phyloP scores from a whole-genome alignment of 352 stramenopile genomes.

The Globisporangium abappressorium region DNA sequence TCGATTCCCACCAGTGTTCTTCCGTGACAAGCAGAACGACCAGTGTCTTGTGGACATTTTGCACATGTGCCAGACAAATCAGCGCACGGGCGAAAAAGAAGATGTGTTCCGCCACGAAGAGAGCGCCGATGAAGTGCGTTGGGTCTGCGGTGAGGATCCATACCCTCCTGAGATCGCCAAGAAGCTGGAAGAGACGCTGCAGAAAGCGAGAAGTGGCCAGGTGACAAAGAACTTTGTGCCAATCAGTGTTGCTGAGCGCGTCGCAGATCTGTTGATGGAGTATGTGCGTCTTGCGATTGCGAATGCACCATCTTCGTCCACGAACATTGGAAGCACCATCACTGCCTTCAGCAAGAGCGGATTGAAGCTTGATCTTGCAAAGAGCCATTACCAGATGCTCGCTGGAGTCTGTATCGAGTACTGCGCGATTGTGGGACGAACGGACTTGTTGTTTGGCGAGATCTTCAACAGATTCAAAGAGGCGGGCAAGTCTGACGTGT shows the following conservation, averaged over 20 bases:
- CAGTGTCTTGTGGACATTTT: slow-evolving; percentile 88
- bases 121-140: slow-evolving; percentile 80
- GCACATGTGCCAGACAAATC: slow-evolving; percentile 89
- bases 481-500: slow-evolving; percentile 78
- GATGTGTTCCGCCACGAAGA: slow-evolving; percentile 85
- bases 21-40: slow-evolving; percentile 86
- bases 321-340: slow-evolving; percentile 13
- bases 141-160: slow-evolving; percentile 75
- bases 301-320: slow-evolving; percentile 51
- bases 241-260: slow-evolving; percentile 87
- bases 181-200: slow-evolving; percentile 82
- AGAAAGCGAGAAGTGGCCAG: slow-evolving; percentile 77
- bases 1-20: slow-evolving; percentile 86
- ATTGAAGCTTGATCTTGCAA: slow-evolving; percentile 85
- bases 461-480: slow-evolving; percentile 88
- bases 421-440: slow-evolving; percentile 86
- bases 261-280: slow-evolving; percentile 87
- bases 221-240: slow-evolving; percentile 88
- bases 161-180: slow-evolving; percentile 78
- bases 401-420: slow-evolving; percentile 96
- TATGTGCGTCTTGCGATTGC: slow-evolving; percentile 87
- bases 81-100: slow-evolving; percentile 84
- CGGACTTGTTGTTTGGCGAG: slow-evolving; percentile 83
- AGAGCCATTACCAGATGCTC: slow-evolving; percentile 96
- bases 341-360: slow-evolving; percentile 52